These are phyloP conservation scores for Xylaria intraflava DNA, from an alignment of 495 filamentous ascomycete genomes.

Conservation along the genomic window DNA sequence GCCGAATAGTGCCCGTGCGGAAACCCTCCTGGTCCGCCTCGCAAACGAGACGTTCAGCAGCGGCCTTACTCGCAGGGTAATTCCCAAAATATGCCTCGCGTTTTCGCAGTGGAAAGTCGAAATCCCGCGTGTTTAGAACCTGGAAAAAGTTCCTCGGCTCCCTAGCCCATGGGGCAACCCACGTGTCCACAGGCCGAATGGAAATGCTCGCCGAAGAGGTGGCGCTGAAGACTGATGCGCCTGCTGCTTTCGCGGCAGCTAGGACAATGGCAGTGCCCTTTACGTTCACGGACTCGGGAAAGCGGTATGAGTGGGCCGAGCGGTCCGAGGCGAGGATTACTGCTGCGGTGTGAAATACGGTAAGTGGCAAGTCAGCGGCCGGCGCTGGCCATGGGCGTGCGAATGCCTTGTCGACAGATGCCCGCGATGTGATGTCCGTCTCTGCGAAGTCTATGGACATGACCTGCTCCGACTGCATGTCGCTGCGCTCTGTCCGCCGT, in stretches of 20 bases:
- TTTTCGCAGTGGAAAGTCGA: conserved; percentile 31
- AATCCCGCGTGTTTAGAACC: conserved; percentile 39
- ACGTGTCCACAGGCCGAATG: conserved; percentile 42
- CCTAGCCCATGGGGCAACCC: conserved; percentile 43
- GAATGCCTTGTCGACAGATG: conserved; percentile 31
- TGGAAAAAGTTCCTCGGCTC: conserved; percentile 40
- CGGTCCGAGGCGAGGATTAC: conserved; percentile 41
- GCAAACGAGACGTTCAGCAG: conserved; percentile 48
- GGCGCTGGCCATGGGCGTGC: conserved; percentile 29
- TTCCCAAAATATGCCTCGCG: conserved; percentile 52
- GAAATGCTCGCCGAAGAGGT: conserved; percentile 52
- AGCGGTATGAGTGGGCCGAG: conserved; percentile 28
- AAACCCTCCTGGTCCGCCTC: conserved; percentile 37
- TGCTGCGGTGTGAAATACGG: conserved; percentile 41
- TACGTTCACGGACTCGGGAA: conserved; percentile 47
- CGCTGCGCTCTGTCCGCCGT: conserved; percentile 27
- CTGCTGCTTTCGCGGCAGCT: conserved; percentile 40
- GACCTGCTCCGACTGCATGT: conserved; percentile 28
- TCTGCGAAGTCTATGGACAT: conserved; percentile 31
- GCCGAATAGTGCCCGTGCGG: conserved; percentile 51
- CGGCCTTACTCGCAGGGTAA: conserved; percentile 49
- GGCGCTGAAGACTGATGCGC: conserved; percentile 50
- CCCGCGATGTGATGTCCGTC: conserved; percentile 35
- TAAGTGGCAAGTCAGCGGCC: conserved; percentile 30
- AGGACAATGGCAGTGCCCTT: conserved; percentile 54